A percentile compares a stretch with the other conserved stretches of the same genome.
These are phyloP conservation scores for Fremontodendron californicum DNA, from an alignment of 345 rosid species.

Conservation along the genomic window DNA sequence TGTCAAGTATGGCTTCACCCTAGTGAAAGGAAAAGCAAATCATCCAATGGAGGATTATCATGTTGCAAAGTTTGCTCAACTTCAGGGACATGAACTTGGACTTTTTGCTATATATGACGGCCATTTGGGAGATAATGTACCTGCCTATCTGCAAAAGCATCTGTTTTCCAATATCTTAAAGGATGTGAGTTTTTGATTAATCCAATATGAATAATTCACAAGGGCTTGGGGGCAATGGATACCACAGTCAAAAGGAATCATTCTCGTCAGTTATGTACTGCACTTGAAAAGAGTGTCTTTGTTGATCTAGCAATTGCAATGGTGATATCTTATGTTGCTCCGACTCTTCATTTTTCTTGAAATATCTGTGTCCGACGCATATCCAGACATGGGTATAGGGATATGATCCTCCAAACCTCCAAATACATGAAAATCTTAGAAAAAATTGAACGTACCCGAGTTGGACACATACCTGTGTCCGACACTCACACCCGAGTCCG, in stretches of 20 bases:
- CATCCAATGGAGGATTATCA: slow-evolving; percentile 79
- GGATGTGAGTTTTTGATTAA: slow-evolving; percentile 34
- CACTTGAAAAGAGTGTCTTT: neutral
- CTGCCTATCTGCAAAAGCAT: slow-evolving; percentile 68
- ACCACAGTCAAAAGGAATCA: neutral
- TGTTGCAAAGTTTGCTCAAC: slow-evolving; percentile 54
- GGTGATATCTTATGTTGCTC: too few species aligned
- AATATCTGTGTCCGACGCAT: too few species aligned
- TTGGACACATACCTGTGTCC: too few species aligned
- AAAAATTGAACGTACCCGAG: too few species aligned
- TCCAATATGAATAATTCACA: neutral
- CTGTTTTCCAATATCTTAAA: slow-evolving; percentile 55
- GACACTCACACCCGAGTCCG: too few species aligned
- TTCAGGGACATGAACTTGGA: slow-evolving; percentile 49
- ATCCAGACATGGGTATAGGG: too few species aligned
- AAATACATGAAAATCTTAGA: too few species aligned
- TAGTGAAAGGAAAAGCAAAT: slow-evolving; percentile 69
- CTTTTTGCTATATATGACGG: slow-evolving; percentile 73
- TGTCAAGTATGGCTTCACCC: slow-evolving; percentile 52
- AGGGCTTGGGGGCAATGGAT: neutral
- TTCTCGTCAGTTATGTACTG: neutral
- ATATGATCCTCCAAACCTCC: too few species aligned
- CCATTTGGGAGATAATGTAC: slow-evolving; percentile 70
- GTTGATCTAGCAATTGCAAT: neutral
- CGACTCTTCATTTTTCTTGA: too few species aligned